phyloP scores from a whole-genome alignment of 805 yeast species.

The Kurtzmaniella cleridarum region DNA sequence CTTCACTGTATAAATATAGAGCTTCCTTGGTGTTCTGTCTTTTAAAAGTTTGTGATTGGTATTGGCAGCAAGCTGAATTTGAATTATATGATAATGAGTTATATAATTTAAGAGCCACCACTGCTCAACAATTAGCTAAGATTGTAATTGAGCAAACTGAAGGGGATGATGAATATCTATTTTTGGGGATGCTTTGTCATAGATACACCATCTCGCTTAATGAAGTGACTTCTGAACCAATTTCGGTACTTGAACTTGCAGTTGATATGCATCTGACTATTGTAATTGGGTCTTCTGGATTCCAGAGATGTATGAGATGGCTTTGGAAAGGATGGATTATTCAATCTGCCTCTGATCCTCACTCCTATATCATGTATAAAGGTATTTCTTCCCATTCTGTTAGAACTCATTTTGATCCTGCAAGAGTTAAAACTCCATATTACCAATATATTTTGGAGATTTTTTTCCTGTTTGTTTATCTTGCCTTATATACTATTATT shows the following conservation, averaged over 20 bases:
- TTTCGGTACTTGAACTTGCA: slow-evolving; percentile 78
- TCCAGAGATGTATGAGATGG: slow-evolving; percentile 84
- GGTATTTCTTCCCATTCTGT: slow-evolving; percentile 53
- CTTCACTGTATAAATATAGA: slow-evolving; percentile 57
- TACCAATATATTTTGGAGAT: slow-evolving; percentile 78
- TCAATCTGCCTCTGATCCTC: slow-evolving; percentile 66
- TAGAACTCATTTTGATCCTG: slow-evolving; percentile 69
- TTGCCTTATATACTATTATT: slow-evolving; percentile 56
- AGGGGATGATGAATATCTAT: slow-evolving; percentile 55
- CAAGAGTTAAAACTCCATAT: slow-evolving; percentile 75
- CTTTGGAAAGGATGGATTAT: slow-evolving; percentile 92
- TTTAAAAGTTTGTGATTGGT: slow-evolving; percentile 77
- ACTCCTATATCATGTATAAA: slow-evolving; percentile 59
- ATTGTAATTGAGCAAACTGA: slow-evolving; percentile 57
- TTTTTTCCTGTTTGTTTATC: slow-evolving; percentile 56
- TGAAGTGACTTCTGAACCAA: slow-evolving; percentile 56
- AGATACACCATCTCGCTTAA: slow-evolving; percentile 63
- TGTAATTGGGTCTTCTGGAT: slow-evolving; percentile 75
- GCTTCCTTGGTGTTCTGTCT: slow-evolving; percentile 66
- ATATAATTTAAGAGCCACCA: slow-evolving; percentile 51
- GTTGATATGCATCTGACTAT: slow-evolving; percentile 78
- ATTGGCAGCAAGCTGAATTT: slow-evolving; percentile 48
- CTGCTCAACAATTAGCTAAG: slow-evolving; percentile 74
- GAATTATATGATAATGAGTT: slow-evolving; percentile 68
- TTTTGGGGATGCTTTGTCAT: slow-evolving; percentile 72